Conservation (phyloP, 495 filamentous ascomycete species). For the Hapsidospora chrysogenum region DNA sequence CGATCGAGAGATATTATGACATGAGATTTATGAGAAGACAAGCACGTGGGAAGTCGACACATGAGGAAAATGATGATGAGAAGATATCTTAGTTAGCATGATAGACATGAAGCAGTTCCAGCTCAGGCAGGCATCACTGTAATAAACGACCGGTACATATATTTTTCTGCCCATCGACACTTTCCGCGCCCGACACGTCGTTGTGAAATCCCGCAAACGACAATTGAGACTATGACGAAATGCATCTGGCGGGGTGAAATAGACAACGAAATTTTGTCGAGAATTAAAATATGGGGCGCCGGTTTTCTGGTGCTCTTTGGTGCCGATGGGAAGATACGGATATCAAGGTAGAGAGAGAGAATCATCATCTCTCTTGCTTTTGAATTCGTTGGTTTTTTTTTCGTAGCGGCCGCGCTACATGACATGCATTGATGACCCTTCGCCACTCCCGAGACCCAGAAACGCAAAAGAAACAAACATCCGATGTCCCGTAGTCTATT, state of each 20-base stretch:
- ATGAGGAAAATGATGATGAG: neutral
- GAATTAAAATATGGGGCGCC: too few relatives aligned
- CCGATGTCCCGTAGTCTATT: constrained; percentile 18
- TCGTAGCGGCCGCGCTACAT: constrained; percentile 28
- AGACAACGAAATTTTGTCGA: too few relatives aligned
- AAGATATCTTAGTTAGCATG: neutral
- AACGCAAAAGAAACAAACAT: constrained; percentile 20
- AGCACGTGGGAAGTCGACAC: neutral
- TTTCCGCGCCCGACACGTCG: too few relatives aligned
- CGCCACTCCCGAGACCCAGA: constrained; percentile 27
- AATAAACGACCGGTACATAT: neutral
- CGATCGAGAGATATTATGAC: neutral
- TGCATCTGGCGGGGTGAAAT: too few relatives aligned
- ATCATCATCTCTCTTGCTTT: constrained; percentile 3
- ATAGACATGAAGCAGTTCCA: neutral
- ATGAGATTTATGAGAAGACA: neutral
- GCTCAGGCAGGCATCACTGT: neutral
- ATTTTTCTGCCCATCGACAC: too few relatives aligned
- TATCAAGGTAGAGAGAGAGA: neutral
- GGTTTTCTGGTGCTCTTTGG: too few relatives aligned
- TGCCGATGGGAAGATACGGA: neutral
- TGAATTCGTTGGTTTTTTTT: constrained; percentile 4
- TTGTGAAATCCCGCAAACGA: too few relatives aligned
- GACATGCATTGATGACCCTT: constrained; percentile 40
- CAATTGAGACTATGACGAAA: too few relatives aligned